phyloP scores from a whole-genome alignment of 495 filamentous ascomycete species.

The Xylaria castorea region DNA sequence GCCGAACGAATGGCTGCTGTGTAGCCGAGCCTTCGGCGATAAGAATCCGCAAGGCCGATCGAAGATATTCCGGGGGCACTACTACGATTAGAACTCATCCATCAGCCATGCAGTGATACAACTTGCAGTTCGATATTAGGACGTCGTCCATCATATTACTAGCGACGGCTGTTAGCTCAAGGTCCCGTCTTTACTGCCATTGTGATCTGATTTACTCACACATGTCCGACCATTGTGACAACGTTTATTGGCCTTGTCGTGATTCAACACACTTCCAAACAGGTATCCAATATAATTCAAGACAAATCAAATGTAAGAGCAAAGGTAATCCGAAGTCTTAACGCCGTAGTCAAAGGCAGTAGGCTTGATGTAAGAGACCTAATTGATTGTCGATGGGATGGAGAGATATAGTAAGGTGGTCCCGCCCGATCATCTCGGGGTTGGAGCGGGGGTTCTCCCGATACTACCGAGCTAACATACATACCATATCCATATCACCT shows the following conservation, averaged over 20 bases:
- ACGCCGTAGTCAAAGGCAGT: not conserved
- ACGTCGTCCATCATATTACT: constrained; percentile 41
- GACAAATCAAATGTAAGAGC: not conserved
- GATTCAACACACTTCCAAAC: too few relatives aligned
- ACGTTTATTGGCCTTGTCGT: not conserved
- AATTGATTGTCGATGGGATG: not conserved
- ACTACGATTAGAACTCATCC: not conserved
- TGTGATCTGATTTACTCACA: constrained; percentile 1
- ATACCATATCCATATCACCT: not conserved
- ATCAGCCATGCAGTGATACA: not conserved
- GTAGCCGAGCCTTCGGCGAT: constrained; percentile 11
- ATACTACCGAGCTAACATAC: not conserved
- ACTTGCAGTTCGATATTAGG: constrained; percentile 27
- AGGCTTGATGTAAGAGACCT: not conserved
- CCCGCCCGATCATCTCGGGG: not conserved
- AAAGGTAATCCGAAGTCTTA: not conserved
- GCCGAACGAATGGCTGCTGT: constrained; percentile 19
- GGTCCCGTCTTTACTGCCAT: not conserved
- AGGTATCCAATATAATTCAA: not conserved
- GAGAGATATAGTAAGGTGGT: not conserved
- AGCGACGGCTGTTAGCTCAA: constrained; percentile 25
- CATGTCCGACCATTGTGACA: constrained; percentile 16
- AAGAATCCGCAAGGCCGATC: constrained; percentile 23
- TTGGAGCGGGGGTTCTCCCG: constrained; percentile 2
- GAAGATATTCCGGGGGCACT: constrained; percentile 22